Conservation (phyloP, 2,329 filamentous ascomycete genomes). For the Penicillium rolfsii region DNA sequence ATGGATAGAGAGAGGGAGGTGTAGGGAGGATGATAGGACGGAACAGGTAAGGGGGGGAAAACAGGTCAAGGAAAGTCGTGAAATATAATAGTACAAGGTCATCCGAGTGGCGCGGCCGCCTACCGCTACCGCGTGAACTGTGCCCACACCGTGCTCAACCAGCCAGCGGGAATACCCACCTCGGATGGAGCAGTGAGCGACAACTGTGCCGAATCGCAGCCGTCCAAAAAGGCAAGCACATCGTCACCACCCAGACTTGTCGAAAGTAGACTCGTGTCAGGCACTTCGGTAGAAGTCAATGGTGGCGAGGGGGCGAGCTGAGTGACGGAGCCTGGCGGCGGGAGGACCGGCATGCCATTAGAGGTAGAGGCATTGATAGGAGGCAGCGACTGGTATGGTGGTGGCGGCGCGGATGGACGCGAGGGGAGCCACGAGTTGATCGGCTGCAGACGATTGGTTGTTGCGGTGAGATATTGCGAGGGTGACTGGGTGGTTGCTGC, state of each 20-base stretch:
- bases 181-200: conserved; percentile 35
- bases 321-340: conserved; percentile 39
- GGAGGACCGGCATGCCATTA: conserved; percentile 41
- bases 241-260: conserved; percentile 45
- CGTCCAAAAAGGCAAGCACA: conserved; percentile 43
- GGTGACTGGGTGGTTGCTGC: conserved; percentile 33
- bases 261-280: conserved; percentile 33
- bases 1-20: not conserved
- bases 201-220: conserved; percentile 38
- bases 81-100: conserved; percentile 36
- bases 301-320: conserved; percentile 37
- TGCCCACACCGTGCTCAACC: conserved; percentile 43
- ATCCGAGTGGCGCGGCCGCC: not conserved
- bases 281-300: conserved; percentile 34
- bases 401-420: conserved; percentile 36
- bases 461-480: conserved; percentile 32
- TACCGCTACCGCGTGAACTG: conserved; percentile 32
- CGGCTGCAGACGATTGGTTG: conserved; percentile 43
- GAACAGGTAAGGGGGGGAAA: conserved; percentile 25
- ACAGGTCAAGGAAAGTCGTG: conserved; percentile 22
- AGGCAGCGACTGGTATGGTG: conserved; percentile 45
- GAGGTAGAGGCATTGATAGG: conserved; percentile 40
- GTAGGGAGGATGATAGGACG: not conserved
- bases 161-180: conserved; percentile 38
- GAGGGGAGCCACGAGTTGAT: conserved; percentile 45